Conservation (phyloP, 495 filamentous ascomycete genomes). For the Cladorrhinum samala region DNA sequence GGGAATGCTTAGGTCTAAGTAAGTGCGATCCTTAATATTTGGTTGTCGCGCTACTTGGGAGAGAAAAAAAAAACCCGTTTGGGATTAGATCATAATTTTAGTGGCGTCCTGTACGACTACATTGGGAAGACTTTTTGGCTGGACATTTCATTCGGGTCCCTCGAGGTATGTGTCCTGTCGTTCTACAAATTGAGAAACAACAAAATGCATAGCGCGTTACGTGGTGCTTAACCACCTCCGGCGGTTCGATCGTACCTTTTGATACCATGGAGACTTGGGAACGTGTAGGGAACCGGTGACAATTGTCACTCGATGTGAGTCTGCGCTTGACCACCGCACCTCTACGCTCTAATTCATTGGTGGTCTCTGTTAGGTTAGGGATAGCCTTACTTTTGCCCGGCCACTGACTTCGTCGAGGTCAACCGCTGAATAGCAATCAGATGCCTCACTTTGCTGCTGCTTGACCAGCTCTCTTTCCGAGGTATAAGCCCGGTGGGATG, state of each 20-base stretch:
- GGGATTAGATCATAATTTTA: background rate
- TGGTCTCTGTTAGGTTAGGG: no score
- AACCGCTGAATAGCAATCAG: no score
- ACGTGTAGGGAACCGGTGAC: no score
- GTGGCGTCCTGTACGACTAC: conserved; percentile 1
- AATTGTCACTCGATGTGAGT: background rate
- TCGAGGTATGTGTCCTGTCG: conserved; percentile 13
- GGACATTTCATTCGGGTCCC: background rate
- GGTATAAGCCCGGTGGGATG: background rate
- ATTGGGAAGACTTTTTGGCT: background rate
- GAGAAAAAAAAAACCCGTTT: background rate
- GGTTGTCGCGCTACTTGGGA: background rate
- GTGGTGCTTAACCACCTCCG: background rate
- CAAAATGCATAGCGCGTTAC: conserved; percentile 9
- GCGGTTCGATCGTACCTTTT: background rate
- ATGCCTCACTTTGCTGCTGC: no score
- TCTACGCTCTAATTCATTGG: no score
- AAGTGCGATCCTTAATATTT: background rate
- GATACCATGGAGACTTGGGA: no score
- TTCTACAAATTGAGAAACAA: conserved; percentile 10
- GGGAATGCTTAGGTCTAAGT: background rate
- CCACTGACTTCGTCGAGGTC: no score
- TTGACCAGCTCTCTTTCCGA: no score
- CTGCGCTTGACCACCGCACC: no score
- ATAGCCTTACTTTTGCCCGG: no score